Conservation (phyloP, 805 yeast species). For the Wickerhamiella bombiphila region DNA sequence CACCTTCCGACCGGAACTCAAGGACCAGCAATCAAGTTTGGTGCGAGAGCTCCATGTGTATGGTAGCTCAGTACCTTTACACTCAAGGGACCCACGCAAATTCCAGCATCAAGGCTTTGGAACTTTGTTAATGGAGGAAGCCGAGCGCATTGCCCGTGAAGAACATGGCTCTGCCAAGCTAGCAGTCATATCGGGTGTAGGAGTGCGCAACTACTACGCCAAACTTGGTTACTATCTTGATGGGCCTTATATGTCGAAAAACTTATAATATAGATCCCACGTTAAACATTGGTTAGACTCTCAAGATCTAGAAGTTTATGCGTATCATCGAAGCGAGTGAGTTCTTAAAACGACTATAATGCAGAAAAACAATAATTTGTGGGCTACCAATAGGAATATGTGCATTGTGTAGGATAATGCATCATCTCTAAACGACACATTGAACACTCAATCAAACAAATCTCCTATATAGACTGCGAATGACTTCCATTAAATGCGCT, state of each 20-base stretch:
- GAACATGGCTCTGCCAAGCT: slow-evolving; percentile 89
- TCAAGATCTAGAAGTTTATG: too few relatives aligned
- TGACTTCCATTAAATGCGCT: too few relatives aligned
- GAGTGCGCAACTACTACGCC: slow-evolving; percentile 90
- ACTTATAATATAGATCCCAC: too few relatives aligned
- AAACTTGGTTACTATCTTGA: slow-evolving; percentile 82
- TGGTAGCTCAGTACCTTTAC: slow-evolving; percentile 94
- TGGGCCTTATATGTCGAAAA: slow-evolving; percentile 95
- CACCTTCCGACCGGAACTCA: slow-evolving; percentile 82
- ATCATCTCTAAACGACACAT: too few relatives aligned
- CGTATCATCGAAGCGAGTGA: too few relatives aligned
- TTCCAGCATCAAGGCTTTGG: slow-evolving; percentile 99
- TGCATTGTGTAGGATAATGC: too few relatives aligned
- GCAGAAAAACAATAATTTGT: too few relatives aligned
- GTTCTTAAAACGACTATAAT: too few relatives aligned
- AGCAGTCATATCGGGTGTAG: slow-evolving; percentile 92
- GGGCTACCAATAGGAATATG: too few relatives aligned
- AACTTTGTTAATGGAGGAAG: slow-evolving; percentile 94
- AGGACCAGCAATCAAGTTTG: slow-evolving; percentile 69
- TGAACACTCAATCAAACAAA: too few relatives aligned
- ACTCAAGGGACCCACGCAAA: slow-evolving; percentile 90
- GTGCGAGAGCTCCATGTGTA: slow-evolving; percentile 97
- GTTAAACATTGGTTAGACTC: too few relatives aligned
- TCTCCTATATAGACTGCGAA: too few relatives aligned
- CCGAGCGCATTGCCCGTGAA: slow-evolving; percentile 85